Evolutionary conservation across 257 asterid genomes (phyloP).

Genomic region (Petrea volubilis): DNA sequence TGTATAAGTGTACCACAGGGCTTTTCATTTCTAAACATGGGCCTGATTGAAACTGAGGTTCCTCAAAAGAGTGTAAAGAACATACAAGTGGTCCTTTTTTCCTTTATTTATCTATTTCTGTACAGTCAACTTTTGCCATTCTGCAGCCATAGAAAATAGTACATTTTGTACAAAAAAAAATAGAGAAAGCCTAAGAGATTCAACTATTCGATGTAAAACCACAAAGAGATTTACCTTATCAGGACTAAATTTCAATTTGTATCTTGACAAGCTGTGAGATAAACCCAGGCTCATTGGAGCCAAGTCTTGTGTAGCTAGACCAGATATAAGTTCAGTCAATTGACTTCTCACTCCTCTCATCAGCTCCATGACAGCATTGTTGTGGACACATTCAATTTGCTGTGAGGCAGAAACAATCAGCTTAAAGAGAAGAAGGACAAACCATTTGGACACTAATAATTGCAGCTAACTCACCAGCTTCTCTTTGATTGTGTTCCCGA

Average conservation of each 20-base stretch:
- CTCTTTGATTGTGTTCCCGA: constrained; percentile 81
- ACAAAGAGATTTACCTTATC: constrained; percentile 55
- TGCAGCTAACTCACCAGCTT: constrained; percentile 58
- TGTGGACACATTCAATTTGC: constrained; percentile 90
- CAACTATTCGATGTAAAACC: no score
- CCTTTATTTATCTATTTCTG: no score
- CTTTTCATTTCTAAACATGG: no score
- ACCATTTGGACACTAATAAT: neutral
- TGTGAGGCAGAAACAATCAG: constrained; percentile 21
- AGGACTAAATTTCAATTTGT: constrained; percentile 88
- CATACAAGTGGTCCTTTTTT: neutral
- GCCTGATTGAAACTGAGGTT: neutral
- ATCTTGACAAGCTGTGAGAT: constrained; percentile 86
- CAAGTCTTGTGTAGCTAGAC: constrained; percentile 79
- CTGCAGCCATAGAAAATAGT: no score
- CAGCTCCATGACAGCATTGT: constrained; percentile 77
- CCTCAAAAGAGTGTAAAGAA: neutral
- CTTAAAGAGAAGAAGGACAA: neutral
- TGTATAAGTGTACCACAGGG: no score
- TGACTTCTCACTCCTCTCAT: constrained; percentile 94
- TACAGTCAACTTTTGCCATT: no score
- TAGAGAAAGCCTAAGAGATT: no score
- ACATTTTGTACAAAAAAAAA: no score
- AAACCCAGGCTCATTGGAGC: constrained; percentile 94
- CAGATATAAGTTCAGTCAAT: constrained; percentile 77